These are phyloP conservation scores for Smittium culicis DNA, from an alignment of 371 early-diverging fungal species.

Conservation along the genomic window DNA sequence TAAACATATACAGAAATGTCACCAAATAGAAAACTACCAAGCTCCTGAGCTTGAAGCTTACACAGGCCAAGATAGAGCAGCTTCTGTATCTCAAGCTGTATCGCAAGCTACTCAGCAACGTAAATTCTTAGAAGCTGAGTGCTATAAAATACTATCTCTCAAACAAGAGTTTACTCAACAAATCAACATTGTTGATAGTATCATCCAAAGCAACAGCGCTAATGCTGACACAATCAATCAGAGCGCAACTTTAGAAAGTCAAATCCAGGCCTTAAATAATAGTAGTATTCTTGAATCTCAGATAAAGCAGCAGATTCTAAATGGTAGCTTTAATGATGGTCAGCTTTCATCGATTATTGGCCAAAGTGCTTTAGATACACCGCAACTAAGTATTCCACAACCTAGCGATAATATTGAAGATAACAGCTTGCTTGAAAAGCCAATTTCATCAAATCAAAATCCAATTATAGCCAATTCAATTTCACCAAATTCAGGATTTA, in stretches of 20 bases:
- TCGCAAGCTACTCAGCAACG: slow-evolving; percentile 2
- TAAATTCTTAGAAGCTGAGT: background rate
- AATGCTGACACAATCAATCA: background rate
- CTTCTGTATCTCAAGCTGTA: background rate
- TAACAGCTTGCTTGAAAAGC: no score
- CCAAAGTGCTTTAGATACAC: background rate
- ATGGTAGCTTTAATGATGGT: background rate
- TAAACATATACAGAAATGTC: slow-evolving; percentile 3
- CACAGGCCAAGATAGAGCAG: background rate
- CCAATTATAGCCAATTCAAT: background rate
- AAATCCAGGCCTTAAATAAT: background rate
- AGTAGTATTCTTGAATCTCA: background rate
- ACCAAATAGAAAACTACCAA: background rate
- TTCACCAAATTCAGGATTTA: background rate
- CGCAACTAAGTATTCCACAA: background rate
- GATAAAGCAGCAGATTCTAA: background rate
- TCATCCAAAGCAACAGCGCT: background rate
- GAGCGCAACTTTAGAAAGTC: background rate
- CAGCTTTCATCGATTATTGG: background rate
- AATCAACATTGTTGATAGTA: background rate
- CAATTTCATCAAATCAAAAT: no score
- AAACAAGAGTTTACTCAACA: background rate
- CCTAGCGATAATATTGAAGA: background rate
- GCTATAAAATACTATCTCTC: background rate
- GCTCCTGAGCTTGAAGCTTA: background rate